A percentile compares a stretch with the other conserved stretches of the same genome.
Conservation (phyloP, 495 filamentous ascomycete species). For the Penicillium arizonense region DNA sequence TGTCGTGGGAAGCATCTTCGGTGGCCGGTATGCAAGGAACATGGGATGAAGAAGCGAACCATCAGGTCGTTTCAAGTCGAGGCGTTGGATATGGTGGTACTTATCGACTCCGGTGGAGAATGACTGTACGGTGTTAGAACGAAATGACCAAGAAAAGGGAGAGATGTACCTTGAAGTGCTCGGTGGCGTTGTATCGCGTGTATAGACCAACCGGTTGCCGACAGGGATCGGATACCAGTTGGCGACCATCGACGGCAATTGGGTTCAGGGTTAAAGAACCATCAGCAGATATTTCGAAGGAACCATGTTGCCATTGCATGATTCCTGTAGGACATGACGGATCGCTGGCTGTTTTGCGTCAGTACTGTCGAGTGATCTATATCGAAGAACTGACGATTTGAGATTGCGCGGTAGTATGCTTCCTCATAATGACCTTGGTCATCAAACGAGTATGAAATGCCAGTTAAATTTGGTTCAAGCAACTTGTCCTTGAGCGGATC, state of each 20-base stretch:
- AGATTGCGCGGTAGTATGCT: constrained; percentile 69
- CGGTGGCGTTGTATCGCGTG: constrained; percentile 68
- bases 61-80: constrained; percentile 65
- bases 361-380: constrained; percentile 4
- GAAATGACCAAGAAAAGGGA: background rate
- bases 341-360: constrained; percentile 45
- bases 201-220: constrained; percentile 50
- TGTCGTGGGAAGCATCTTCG: constrained; percentile 72
- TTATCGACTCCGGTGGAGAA: constrained; percentile 61
- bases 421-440: constrained; percentile 70
- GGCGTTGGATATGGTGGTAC: constrained; percentile 61
- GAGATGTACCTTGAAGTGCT: constrained; percentile 57
- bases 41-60: constrained; percentile 70
- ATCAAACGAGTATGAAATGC: constrained; percentile 82
- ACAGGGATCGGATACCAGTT: constrained; percentile 70
- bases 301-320: constrained; percentile 80
- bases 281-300: constrained; percentile 52
- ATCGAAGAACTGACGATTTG: constrained; percentile 61
- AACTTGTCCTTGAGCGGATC: constrained; percentile 67
- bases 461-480: constrained; percentile 66
- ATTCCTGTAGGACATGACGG: constrained; percentile 67
- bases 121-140: constrained; percentile 43
- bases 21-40: constrained; percentile 67
- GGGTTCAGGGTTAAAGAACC: constrained; percentile 61
- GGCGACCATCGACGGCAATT: constrained; percentile 68